Evolutionary conservation across 192 early-diverging fungal genomes (phyloP).

Genomic region (Coemansia sp.): DNA sequence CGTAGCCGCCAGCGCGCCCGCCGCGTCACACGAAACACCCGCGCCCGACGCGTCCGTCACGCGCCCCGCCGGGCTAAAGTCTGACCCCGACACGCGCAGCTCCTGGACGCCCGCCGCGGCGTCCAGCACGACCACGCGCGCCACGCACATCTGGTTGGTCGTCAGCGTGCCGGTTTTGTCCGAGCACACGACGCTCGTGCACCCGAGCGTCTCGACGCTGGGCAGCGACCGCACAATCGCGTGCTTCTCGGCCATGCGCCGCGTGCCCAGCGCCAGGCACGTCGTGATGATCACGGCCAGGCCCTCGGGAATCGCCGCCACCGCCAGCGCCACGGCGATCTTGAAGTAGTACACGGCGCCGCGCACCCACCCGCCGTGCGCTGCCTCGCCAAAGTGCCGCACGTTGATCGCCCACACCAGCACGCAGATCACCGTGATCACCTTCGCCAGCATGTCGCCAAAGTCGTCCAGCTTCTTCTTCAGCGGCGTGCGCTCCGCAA

Average conservation of each 20-base stretch:
- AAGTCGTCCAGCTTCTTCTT: constrained; percentile 96
- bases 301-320: constrained; percentile 98
- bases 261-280: constrained; percentile 93
- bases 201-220: constrained; percentile 94
- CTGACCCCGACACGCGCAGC: constrained; percentile 75
- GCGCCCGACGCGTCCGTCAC: constrained; percentile 53
- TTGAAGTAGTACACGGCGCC: constrained; percentile 99
- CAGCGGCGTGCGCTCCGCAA: constrained; percentile 89
- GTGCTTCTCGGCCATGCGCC: constrained; percentile 92
- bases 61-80: constrained; percentile 79
- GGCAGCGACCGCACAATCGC: constrained; percentile 93
- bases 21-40: constrained; percentile 53
- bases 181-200: constrained; percentile 96
- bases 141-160: constrained; percentile 94
- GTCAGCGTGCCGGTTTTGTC: constrained; percentile 99
- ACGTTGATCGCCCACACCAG: constrained; percentile 98
- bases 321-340: constrained; percentile 96
- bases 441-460: constrained; percentile 80
- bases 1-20: constrained; percentile 55
- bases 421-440: constrained; percentile 61
- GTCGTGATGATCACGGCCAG: constrained; percentile 98
- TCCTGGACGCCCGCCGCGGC: constrained; percentile 54
- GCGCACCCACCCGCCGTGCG: constrained; percentile 86
- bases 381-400: constrained; percentile 88
- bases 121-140: constrained; percentile 52